phyloP scores from a whole-genome alignment of 163 green algal genomes.

The Trebouxiophyceae sp. region DNA sequence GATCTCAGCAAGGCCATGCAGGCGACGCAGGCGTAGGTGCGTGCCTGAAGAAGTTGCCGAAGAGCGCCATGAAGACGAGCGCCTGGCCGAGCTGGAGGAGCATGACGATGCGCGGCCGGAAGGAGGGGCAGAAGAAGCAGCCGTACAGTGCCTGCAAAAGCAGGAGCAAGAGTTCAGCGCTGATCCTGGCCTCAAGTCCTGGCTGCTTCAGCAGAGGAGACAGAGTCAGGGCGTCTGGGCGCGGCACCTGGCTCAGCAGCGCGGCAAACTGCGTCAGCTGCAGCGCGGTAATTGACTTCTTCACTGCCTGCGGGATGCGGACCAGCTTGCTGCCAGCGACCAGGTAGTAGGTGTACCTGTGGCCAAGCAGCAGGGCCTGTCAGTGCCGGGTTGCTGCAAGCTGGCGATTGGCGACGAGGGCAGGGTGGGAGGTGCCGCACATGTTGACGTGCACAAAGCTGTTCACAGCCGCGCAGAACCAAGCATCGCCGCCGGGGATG shows the following conservation, averaged over 20 bases:
- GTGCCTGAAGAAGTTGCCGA: constrained; percentile 16
- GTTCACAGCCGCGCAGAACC: constrained; percentile 37
- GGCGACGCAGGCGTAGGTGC: no score
- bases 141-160: constrained; percentile 10
- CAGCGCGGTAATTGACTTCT: constrained; percentile 15
- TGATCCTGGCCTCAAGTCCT: no score
- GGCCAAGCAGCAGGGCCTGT: no score
- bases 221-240: neutral
- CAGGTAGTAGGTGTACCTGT: no score
- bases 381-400: no score
- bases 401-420: no score
- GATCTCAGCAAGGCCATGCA: neutral
- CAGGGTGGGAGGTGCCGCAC: no score
- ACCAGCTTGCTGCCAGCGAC: no score
- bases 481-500: constrained; percentile 34
- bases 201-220: neutral
- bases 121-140: constrained; percentile 2
- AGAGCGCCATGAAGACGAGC: constrained; percentile 11
- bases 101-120: constrained; percentile 16
- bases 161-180: no score
- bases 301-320: constrained; percentile 1
- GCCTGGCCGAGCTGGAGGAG: constrained; percentile 10
- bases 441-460: constrained; percentile 40
- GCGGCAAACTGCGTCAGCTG: constrained; percentile 15
- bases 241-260: constrained; percentile 1